Evolutionary conservation across 495 filamentous ascomycete species (phyloP), one percentile per base, ranked within the genome.

Genomic region (Aspergillus panamensis): DNA sequence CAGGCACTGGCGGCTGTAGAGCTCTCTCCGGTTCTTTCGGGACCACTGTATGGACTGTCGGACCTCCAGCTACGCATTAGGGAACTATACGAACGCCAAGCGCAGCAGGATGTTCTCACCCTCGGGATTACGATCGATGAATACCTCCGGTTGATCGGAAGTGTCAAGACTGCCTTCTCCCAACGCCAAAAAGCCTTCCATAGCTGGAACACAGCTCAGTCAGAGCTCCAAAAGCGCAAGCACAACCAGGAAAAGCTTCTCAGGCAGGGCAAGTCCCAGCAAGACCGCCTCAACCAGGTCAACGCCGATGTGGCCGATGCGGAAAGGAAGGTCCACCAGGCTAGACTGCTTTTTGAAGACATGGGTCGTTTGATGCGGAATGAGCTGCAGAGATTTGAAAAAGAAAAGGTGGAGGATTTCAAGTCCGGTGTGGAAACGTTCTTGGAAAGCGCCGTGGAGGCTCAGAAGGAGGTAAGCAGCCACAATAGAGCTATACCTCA

Each of bases 351-450:
- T 53, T 98, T 98, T 69, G 94, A 98, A 59, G 95, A 98, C 68
- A 97, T 98, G 94, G 94, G 94, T 12, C 81, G 91, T 25, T 76
- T 96, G 68, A 93, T 98, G 92, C 82, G 90, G 39, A 76, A 78
- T 30, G 94, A 98, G 72, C 78, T 98, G 58, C 94, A 97, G 60
- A 80, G 92, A 29, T 98, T 98, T 65, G 94, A 97, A 77, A 84
- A 84, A 63, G 94, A 98, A 76, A 98, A 98, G 78, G 94, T 98
- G 8, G 94, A 98, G 69, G 94, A 98, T 70, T 98, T 98, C 74
- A 98, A 97, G 77, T 92, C 88, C 58, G 95, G 91, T 0, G 93
- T 98, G 2, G 94, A 98, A 77, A 98, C 94, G 0, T 98, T 93
- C 71, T 76, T 98, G 62, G 94, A 98, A 75, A 89, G 92, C 57